Conservation (phyloP, 371 early-diverging fungal genomes). For the Mortierella sp. region DNA sequence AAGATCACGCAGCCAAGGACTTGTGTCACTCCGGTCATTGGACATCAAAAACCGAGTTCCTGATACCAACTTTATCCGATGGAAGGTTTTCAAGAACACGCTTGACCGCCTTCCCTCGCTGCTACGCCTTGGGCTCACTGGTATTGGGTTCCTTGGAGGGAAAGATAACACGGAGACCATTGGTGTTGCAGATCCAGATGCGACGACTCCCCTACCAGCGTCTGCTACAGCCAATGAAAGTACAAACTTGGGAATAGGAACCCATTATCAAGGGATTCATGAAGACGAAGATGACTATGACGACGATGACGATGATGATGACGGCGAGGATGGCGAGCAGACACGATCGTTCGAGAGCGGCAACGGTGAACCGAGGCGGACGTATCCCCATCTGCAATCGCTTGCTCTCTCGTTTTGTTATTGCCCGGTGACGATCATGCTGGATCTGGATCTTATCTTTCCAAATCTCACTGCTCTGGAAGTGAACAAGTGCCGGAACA, state of each 20-base stretch:
- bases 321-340: constrained; percentile 1
- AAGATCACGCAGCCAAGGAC: not conserved
- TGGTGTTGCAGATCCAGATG: not conserved
- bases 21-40: constrained; percentile 12
- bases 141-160: constrained; percentile 27
- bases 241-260: not conserved
- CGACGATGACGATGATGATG: constrained; percentile 7
- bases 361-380: not conserved
- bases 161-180: not conserved
- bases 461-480: constrained; percentile 28
- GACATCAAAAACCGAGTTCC: constrained; percentile 35
- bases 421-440: constrained; percentile 21
- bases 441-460: constrained; percentile 33
- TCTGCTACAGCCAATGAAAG: not conserved
- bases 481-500: constrained; percentile 28
- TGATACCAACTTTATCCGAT: constrained; percentile 31
- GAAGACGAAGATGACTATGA: not conserved
- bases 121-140: constrained; percentile 22
- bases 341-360: constrained; percentile 5
- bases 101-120: constrained; percentile 16
- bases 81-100: constrained; percentile 25
- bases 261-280: not conserved
- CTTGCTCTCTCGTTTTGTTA: constrained; percentile 24
- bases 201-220: not conserved
- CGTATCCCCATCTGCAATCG: constrained; percentile 21